Evolutionary conservation across 306 rosid genomes (phyloP).

Genomic region (Oxytropis ochrocephala): DNA sequence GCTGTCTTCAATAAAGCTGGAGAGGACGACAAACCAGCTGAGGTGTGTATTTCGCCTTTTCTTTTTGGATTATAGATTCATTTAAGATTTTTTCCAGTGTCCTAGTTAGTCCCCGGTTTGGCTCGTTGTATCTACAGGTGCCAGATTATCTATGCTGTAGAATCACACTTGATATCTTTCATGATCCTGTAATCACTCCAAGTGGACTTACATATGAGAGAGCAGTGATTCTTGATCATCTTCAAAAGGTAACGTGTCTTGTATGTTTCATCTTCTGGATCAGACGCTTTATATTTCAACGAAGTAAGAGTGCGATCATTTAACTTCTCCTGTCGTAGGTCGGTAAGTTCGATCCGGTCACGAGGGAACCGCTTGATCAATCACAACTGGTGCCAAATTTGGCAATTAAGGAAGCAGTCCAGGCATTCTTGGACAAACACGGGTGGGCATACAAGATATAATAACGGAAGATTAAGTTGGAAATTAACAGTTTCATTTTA

Average conservation of each 20-base stretch:
- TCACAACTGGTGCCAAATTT: conserved; percentile 63
- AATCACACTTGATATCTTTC: conserved; percentile 80
- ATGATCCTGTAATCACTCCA: conserved; percentile 93
- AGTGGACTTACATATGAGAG: conserved; percentile 89
- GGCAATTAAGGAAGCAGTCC: conserved; percentile 80
- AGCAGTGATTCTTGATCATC: conserved; percentile 81
- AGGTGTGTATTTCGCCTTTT: conserved; percentile 33
- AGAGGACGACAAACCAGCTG: conserved; percentile 57
- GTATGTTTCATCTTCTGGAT: not conserved
- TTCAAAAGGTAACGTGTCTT: conserved; percentile 56
- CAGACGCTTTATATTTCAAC: not conserved
- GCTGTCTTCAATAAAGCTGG: conserved; percentile 52
- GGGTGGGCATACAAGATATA: conserved; percentile 86
- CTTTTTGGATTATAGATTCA: not conserved
- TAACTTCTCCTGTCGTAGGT: conserved; percentile 41
- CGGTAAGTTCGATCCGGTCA: conserved; percentile 77
- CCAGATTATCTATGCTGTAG: conserved; percentile 87
- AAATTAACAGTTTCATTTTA: not conserved
- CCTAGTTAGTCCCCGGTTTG: not conserved
- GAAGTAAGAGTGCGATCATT: not conserved
- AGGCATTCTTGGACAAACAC: conserved; percentile 59
- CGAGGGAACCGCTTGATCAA: conserved; percentile 56
- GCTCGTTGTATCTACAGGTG: conserved; percentile 43
- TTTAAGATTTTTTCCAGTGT: not conserved
- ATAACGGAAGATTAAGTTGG: conserved; percentile 20